Base-by-base conservation (phyloP, 1,284 basidiomycete species). In the Laetiporus sulphureus region DNA sequence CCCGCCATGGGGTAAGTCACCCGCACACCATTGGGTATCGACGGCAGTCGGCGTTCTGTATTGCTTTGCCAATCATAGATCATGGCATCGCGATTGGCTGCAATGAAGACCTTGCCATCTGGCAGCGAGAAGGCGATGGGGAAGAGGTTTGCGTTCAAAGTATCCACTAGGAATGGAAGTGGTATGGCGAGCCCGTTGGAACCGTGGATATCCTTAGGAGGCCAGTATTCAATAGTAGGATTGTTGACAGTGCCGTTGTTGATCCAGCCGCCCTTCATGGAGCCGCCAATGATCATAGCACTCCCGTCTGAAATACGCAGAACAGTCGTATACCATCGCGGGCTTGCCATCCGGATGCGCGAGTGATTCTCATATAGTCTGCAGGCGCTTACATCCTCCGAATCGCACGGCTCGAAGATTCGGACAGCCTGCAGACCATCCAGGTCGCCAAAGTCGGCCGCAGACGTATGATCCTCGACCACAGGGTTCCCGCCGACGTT, bases 1-100 rank as follows among this genome's bases (percentile, higher is more conserved):
- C 81, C 86, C 15, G 83, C 70, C 77, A 86, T 85, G 0, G 88
- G 88, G 59, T 91, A 91, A 0, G 86, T 88, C 25, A 91, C 76
- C 15, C 83, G 81, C 11, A 91, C 78, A 25, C 79, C 81, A 49
- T 91, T 90, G 2, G 89, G 89, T 47, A 92, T 72, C 33, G 59
- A 59, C 11, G 86, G 86, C 2, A 91, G 73, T 32, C 73, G 64
- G 16, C 59, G 65, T 58, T 91, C 88, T 0, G 62, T 71, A 53
- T 90, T 79, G 4, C 62, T 63, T 49, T 69, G 57, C 81, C 83
- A 85, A 58, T 91, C 72, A 55, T 91, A 91, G 46, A 91, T 77
- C 69, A 84, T 88, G 3, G 84, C 78, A 46, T 86, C 76, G 32
- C 67, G 75, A 56, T 91, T 91, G 2, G 88, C 89, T 15, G 83